A percentile compares a stretch with the other conserved stretches of the same genome.
These are phyloP conservation scores for Geotrichum klebahnii DNA, from an alignment of 1,139 yeast species.

Conservation along the genomic window DNA sequence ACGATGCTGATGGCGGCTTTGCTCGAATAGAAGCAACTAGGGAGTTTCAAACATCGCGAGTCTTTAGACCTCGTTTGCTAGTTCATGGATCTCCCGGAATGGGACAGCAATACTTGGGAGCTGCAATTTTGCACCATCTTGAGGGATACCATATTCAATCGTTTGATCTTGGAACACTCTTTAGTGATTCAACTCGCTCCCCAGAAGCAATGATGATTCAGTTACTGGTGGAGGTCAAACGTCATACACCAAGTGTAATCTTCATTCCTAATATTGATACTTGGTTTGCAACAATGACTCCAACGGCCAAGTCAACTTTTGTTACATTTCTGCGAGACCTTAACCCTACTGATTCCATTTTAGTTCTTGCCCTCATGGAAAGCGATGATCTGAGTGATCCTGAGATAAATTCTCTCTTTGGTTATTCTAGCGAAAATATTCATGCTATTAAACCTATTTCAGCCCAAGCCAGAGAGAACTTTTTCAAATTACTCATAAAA, in stretches of 20 bases:
- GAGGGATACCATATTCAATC: conserved; percentile 91
- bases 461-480: conserved; percentile 47
- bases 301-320: conserved; percentile 67
- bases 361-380: conserved; percentile 60
- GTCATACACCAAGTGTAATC: conserved; percentile 85
- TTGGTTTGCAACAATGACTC: conserved; percentile 68
- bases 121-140: conserved; percentile 74
- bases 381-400: conserved; percentile 45
- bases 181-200: conserved; percentile 76
- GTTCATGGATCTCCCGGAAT: conserved; percentile 72
- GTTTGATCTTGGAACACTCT: conserved; percentile 71
- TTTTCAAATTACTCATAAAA: conserved; percentile 53
- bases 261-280: conserved; percentile 79
- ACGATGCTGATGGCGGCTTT: conserved; percentile 64
- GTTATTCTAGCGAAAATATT: conserved; percentile 48
- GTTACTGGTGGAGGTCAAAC: conserved; percentile 78
- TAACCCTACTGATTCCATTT: conserved; percentile 65
- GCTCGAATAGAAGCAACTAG: conserved; percentile 58
- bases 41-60: conserved; percentile 54
- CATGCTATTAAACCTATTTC: conserved; percentile 48
- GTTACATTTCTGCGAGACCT: conserved; percentile 64
- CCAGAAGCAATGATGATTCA: conserved; percentile 85
- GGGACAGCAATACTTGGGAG: conserved; percentile 83
- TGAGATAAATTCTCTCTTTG: conserved; percentile 49
- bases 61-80: conserved; percentile 77